Base-by-base conservation (phyloP, 1,284 basidiomycete species). In the Ustilago nuda region DNA sequence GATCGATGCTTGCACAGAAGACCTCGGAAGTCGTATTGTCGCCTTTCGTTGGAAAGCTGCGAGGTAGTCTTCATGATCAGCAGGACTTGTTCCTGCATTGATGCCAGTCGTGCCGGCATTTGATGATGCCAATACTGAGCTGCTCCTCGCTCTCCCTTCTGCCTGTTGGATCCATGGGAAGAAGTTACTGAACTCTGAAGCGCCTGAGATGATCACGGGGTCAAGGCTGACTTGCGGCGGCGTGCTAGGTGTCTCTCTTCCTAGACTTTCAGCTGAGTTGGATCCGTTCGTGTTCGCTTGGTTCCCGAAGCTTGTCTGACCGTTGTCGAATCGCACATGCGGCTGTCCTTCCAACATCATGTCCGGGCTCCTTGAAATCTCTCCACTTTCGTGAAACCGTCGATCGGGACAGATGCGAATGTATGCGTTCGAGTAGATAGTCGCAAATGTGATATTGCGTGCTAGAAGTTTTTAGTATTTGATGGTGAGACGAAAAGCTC, bases 121-220 rank as follows among this genome's bases (percentile, higher is more conserved):
- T 33, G 53, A 11, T 0, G 37, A 23, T 23, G 23, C 3, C 7
- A 23, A 23, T 19, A 39, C 17, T 33, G 43, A 32, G 17, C 23
- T 43, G 4, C 45, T 27, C 17, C 48, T 13, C 7, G 12, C 4
- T 1, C 37, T 12, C 15, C 23, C 13, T 11, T 19, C 19, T 6
- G 52, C 23, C 15, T 64, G 62, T 41, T 75, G 46, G 11, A 70
- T 46, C 72, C 72, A 75, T 13, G 67, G 72, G 19, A 70, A 66
- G 12, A 66, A 62, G 48, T 52, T 36, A 56, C 45, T 51, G 36
- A 71, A 75, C 23, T 41, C 53, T n/a, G 54, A 11, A 4, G 8
- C 48, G 2, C 13, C 46, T 2, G 62, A 27, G 8, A 55, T 8
- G 11, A 52, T 37, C 8, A 61, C 50, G 11, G 61, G 39, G 3